Percentiles rank a stretch among this genome's conserved stretches.
These are phyloP conservation scores for Lepidium africanum DNA, from an alignment of 345 rosid species.

Conservation along the genomic window DNA sequence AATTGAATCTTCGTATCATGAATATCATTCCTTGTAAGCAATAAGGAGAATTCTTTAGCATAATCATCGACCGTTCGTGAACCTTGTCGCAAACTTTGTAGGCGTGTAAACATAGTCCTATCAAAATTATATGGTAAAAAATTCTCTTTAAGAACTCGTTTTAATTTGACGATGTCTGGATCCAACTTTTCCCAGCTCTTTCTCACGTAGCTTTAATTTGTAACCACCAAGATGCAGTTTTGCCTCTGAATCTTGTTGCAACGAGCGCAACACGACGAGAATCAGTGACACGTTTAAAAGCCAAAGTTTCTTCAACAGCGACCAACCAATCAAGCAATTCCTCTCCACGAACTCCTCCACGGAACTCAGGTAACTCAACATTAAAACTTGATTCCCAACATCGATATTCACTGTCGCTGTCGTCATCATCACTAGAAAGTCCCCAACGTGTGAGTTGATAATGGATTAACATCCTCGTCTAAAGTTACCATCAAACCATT, in stretches of 20 bases:
- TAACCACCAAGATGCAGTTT: background rate
- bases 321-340: background rate
- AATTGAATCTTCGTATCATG: background rate
- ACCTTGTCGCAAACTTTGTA: background rate
- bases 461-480: too few species aligned
- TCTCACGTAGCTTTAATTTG: background rate
- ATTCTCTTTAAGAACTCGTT: background rate
- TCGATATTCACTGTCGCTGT: background rate
- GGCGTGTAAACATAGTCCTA: background rate
- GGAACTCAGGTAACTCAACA: background rate
- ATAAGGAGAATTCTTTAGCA: background rate
- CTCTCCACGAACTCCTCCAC: background rate
- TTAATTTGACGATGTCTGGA: background rate
- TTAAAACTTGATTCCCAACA: background rate
- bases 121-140: background rate
- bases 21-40: background rate
- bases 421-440: too few species aligned
- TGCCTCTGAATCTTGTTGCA: background rate
- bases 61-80: background rate
- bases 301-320: background rate
- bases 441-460: too few species aligned
- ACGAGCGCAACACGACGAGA: background rate
- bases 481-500: too few species aligned
- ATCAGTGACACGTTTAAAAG: background rate
- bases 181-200: background rate